A percentile compares a stretch with the other conserved stretches of the same genome.
These are phyloP conservation scores for Colletotrichum camelliae DNA, from an alignment of 2,329 filamentous ascomycete genomes.

Conservation along the genomic window DNA sequence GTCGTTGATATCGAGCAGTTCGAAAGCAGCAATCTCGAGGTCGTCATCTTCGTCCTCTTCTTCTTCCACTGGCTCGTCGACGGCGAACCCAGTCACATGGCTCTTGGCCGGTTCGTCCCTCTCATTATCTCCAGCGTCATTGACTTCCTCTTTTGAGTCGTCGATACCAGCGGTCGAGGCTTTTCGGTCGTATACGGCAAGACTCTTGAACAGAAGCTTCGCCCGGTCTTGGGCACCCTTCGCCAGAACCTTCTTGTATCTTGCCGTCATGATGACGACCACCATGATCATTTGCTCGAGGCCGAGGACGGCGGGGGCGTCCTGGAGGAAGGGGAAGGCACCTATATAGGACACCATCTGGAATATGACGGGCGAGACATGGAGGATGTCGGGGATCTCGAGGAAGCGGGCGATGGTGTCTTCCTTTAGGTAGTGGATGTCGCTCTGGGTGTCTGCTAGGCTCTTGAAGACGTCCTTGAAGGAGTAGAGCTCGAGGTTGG, in stretches of 20 bases:
- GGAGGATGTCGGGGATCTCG: conserved; percentile 73
- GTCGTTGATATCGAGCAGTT: conserved; percentile 69
- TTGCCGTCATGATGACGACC: conserved; percentile 73
- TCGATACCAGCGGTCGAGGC: conserved; percentile 38
- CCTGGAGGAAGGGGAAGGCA: conserved; percentile 74
- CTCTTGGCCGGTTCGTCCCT: conserved; percentile 11
- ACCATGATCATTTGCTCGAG: conserved; percentile 75
- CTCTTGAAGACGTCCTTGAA: conserved; percentile 76
- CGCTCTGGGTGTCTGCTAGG: conserved; percentile 69
- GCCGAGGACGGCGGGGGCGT: conserved; percentile 73
- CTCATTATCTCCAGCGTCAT: neutral
- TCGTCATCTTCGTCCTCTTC: conserved; percentile 63
- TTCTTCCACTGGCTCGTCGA: conserved; percentile 50
- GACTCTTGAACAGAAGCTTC: conserved; percentile 72
- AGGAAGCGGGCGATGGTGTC: conserved; percentile 75
- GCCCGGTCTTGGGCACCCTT: conserved; percentile 62
- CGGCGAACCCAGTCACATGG: conserved; percentile 46
- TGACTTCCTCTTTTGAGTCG: neutral
- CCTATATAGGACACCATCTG: conserved; percentile 75
- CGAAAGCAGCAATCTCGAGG: conserved; percentile 71
- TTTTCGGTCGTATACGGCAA: conserved; percentile 73
- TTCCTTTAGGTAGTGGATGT: conserved; percentile 71
- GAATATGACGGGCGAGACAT: conserved; percentile 71
- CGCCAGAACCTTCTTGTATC: conserved; percentile 68
- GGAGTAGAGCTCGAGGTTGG: conserved; percentile 73